Conservation (phyloP, 2,329 filamentous ascomycete species). For the Bimuria novae-zelandiae region DNA sequence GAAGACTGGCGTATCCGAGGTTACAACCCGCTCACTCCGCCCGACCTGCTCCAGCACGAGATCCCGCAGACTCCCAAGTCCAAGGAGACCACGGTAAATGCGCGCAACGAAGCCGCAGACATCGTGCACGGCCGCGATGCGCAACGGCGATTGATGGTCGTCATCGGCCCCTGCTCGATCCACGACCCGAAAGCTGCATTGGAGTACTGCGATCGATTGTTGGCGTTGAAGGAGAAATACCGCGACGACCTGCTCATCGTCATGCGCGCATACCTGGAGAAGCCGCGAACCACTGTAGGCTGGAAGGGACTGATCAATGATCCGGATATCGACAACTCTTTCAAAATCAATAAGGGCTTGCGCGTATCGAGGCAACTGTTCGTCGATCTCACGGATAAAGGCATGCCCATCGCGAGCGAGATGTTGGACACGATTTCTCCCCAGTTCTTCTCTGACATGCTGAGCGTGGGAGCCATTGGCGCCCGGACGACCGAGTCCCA, state of each 20-base stretch:
- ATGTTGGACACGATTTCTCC: slow-evolving; percentile 98
- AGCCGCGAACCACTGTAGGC: slow-evolving; percentile 94
- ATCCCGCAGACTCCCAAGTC: slow-evolving; percentile 64
- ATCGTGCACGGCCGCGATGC: slow-evolving; percentile 64
- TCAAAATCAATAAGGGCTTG: slow-evolving; percentile 98
- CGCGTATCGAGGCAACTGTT: slow-evolving; percentile 87
- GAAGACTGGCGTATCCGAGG: slow-evolving; percentile 68
- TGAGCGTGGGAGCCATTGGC: slow-evolving; percentile 90
- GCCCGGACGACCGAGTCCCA: slow-evolving; percentile 97
- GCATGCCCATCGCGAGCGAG: slow-evolving; percentile 95
- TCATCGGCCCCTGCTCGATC: slow-evolving; percentile 95
- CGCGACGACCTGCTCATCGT: slow-evolving; percentile 88
- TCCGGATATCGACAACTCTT: slow-evolving; percentile 96
- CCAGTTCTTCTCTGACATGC: slow-evolving; percentile 90
- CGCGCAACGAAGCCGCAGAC: slow-evolving; percentile 63
- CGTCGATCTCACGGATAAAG: slow-evolving; percentile 85
- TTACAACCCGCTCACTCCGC: slow-evolving; percentile 90
- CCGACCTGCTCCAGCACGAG: slow-evolving; percentile 93
- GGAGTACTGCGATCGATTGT: slow-evolving; percentile 86
- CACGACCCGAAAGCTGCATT: slow-evolving; percentile 90
- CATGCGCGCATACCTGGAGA: slow-evolving; percentile 98
- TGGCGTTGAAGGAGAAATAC: slow-evolving; percentile 84
- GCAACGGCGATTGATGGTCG: slow-evolving; percentile 68
- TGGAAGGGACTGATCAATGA: slow-evolving; percentile 99
- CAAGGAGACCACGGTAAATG: slow-evolving; percentile 61